These are phyloP conservation scores for Polygonum aviculare DNA, from an alignment of 148 eudicot genomes.

Conservation along the genomic window DNA sequence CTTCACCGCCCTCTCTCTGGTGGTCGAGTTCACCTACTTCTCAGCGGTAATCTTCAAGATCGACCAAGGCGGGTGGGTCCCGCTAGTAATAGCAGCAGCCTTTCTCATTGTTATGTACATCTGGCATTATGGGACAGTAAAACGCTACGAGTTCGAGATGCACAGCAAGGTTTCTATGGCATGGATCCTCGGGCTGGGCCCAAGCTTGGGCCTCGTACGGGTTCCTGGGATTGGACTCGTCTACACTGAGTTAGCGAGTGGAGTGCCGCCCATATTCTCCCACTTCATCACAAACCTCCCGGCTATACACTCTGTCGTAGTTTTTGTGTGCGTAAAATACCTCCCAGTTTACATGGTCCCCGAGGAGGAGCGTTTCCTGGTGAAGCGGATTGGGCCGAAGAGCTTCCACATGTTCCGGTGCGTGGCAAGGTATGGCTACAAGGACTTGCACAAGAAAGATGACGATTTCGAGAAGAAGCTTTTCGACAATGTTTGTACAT, in stretches of 20 bases:
- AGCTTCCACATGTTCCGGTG: slow-evolving; percentile 96
- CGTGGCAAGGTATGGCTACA: slow-evolving; percentile 91
- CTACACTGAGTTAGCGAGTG: slow-evolving; percentile 91
- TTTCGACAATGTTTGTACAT: slow-evolving; percentile 66
- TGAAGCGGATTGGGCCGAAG: slow-evolving; percentile 92
- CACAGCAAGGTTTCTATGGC: slow-evolving; percentile 94
- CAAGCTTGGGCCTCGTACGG: slow-evolving; percentile 85
- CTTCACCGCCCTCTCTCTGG: slow-evolving; percentile 67
- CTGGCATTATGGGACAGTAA: slow-evolving; percentile 96
- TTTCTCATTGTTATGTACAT: slow-evolving; percentile 78
- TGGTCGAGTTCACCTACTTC: slow-evolving; percentile 77
- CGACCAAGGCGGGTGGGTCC: slow-evolving; percentile 98
- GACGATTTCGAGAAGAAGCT: slow-evolving; percentile 85
- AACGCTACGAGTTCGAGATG: slow-evolving; percentile 86
- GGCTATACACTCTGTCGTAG: slow-evolving; percentile 85
- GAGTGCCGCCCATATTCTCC: slow-evolving; percentile 84
- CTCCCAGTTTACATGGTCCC: slow-evolving; percentile 93
- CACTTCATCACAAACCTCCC: slow-evolving; percentile 94
- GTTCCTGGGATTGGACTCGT: slow-evolving; percentile 97
- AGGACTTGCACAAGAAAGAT: slow-evolving; percentile 87
- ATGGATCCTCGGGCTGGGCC: slow-evolving; percentile 94
- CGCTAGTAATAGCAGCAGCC: slow-evolving; percentile 77
- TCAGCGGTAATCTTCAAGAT: slow-evolving; percentile 88
- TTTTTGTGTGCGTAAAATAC: slow-evolving; percentile 85
- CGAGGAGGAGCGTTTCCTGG: slow-evolving; percentile 80